These are phyloP conservation scores for Euptelea pleiosperma DNA, from an alignment of 164 flowering plant genomes.

Conservation along the genomic window DNA sequence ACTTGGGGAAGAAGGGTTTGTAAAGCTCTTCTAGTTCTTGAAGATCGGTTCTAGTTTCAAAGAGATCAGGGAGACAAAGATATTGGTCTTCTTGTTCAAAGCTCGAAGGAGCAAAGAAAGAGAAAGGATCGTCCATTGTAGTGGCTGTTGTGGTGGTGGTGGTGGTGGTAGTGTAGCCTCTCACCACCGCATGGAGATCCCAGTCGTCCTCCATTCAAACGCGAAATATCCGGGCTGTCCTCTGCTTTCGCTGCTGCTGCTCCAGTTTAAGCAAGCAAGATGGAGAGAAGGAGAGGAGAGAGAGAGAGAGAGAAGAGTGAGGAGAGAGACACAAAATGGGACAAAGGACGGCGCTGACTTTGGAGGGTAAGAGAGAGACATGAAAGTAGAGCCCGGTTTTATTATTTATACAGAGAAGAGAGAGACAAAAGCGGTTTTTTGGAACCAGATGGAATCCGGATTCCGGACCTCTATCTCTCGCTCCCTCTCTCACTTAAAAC, in stretches of 20 bases:
- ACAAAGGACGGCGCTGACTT: constrained; percentile 84
- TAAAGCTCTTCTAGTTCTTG: constrained; percentile 58
- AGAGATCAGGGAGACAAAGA: constrained; percentile 29
- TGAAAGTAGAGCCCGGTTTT: not conserved
- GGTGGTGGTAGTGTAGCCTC: constrained; percentile 48
- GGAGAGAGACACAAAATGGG: constrained; percentile 15
- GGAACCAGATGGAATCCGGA: constrained; percentile 15
- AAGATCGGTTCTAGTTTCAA: constrained; percentile 20
- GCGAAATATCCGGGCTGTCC: not conserved
- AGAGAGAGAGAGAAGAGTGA: constrained; percentile 6
- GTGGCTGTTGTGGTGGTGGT: constrained; percentile 15
- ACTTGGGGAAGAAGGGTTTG: constrained; percentile 56
- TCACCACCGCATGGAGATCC: constrained; percentile 90
- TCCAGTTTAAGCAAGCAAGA: not conserved
- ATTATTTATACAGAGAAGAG: constrained; percentile 7
- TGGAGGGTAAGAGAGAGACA: constrained; percentile 21
- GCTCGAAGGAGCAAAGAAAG: constrained; percentile 13
- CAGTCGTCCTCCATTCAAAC: constrained; percentile 60
- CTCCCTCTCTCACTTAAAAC: constrained; percentile 14
- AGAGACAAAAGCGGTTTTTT: constrained; percentile 10
- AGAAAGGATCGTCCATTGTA: constrained; percentile 8
- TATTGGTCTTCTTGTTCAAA: constrained; percentile 3
- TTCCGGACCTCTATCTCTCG: constrained; percentile 15
- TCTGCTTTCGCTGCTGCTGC: not conserved
- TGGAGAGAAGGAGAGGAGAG: too few relatives aligned